phyloP scores from a whole-genome alignment of 805 yeast species.

The Cyberlindnera mycetangii region DNA sequence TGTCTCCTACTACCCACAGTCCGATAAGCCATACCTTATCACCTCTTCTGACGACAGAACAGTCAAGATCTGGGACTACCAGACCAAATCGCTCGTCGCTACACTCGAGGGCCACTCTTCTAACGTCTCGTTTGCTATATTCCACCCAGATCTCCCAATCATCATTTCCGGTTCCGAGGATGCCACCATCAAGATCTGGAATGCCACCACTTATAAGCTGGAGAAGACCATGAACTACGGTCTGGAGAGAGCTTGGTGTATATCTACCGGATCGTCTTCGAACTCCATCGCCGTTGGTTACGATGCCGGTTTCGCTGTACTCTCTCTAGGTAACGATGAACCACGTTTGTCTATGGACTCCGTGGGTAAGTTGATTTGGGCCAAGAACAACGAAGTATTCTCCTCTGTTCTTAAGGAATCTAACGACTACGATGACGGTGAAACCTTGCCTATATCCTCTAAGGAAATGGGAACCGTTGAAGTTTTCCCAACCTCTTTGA shows the following conservation, averaged over 20 bases:
- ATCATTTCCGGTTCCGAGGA: slow-evolving; percentile 97
- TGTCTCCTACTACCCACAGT: slow-evolving; percentile 95
- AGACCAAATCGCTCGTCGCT: slow-evolving; percentile 93
- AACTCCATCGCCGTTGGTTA: slow-evolving; percentile 89
- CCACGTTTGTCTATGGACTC: slow-evolving; percentile 93
- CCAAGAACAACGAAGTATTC: slow-evolving; percentile 81
- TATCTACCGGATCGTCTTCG: slow-evolving; percentile 64
- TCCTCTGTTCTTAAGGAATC: slow-evolving; percentile 74
- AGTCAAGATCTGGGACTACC: slow-evolving; percentile 93
- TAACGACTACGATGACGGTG: slow-evolving; percentile 77
- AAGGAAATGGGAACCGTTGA: slow-evolving; percentile 95
- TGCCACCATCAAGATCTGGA: slow-evolving; percentile 93
- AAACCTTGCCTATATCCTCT: slow-evolving; percentile 66
- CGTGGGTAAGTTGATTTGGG: slow-evolving; percentile 87
- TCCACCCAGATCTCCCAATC: slow-evolving; percentile 96
- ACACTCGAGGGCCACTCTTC: slow-evolving; percentile 90
- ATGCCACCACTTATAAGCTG: slow-evolving; percentile 86
- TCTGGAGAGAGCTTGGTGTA: slow-evolving; percentile 96
- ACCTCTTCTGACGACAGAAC: slow-evolving; percentile 91
- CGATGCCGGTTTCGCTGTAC: slow-evolving; percentile 88
- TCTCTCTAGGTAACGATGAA: slow-evolving; percentile 89
- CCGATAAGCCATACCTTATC: slow-evolving; percentile 94
- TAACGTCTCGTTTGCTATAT: slow-evolving; percentile 94
- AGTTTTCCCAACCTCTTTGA: slow-evolving; percentile 81
- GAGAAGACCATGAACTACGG: slow-evolving; percentile 91